These are phyloP conservation scores for Epichloe amarillans DNA, from an alignment of 2,329 filamentous ascomycete species.

Conservation along the genomic window DNA sequence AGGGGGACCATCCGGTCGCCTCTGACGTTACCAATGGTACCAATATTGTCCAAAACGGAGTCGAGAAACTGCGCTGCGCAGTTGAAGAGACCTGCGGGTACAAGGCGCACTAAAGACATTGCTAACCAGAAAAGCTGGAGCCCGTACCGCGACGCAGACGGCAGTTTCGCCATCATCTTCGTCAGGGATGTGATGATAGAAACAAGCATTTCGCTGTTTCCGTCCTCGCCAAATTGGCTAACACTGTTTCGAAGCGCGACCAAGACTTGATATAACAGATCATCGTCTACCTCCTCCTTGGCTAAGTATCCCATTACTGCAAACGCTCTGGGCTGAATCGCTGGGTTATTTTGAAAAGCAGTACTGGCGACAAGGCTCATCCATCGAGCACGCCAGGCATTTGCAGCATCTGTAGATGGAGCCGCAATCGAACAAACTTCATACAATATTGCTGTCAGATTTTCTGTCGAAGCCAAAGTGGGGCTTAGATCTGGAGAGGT, in stretches of 20 bases:
- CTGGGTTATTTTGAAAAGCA: slow-evolving; percentile 59
- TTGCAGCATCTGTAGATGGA: slow-evolving; percentile 49
- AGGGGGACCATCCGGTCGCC: slow-evolving; percentile 45
- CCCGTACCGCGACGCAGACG: slow-evolving; percentile 52
- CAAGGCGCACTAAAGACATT: slow-evolving; percentile 50
- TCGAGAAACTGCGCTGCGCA: slow-evolving; percentile 52
- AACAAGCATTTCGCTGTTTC: slow-evolving; percentile 53
- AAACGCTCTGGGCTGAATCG: slow-evolving; percentile 56
- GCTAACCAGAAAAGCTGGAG: slow-evolving; percentile 59
- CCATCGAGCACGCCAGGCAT: slow-evolving; percentile 58
- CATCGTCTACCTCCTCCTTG: slow-evolving; percentile 59
- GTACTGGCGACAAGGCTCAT: slow-evolving; percentile 62
- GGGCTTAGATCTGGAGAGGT: slow-evolving; percentile 40
- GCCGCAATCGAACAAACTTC: slow-evolving; percentile 52
- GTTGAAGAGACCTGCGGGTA: slow-evolving; percentile 50
- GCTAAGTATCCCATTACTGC: slow-evolving; percentile 59
- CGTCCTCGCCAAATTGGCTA: slow-evolving; percentile 49
- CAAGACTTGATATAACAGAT: slow-evolving; percentile 56
- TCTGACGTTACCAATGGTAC: slow-evolving; percentile 44
- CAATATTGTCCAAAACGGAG: slow-evolving; percentile 50
- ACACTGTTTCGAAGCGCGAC: slow-evolving; percentile 54
- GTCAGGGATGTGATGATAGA: slow-evolving; percentile 54
- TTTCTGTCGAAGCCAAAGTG: slow-evolving; percentile 44
- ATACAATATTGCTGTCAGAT: slow-evolving; percentile 46
- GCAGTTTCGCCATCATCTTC: slow-evolving; percentile 59